Percentiles rank a stretch among this genome's conserved stretches.
phyloP scores from a whole-genome alignment of 2,329 filamentous ascomycete genomes.

The Camptophora hylomeconis region DNA sequence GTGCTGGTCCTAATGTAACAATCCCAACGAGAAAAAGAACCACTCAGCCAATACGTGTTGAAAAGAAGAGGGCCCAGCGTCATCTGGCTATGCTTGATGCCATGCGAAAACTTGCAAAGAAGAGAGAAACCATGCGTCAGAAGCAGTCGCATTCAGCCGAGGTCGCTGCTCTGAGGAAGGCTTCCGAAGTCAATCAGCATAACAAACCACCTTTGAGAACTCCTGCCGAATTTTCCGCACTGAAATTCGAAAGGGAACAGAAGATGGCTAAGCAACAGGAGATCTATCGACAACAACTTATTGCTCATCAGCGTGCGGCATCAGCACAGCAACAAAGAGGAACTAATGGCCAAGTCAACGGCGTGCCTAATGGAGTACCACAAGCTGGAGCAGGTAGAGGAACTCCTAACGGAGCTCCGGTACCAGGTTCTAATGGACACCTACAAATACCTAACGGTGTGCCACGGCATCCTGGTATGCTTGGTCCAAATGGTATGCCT shows the following conservation, averaged over 20 bases:
- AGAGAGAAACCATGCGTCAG: slow-evolving; percentile 69
- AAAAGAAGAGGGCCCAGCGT: slow-evolving; percentile 72
- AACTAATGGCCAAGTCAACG: slow-evolving; percentile 29
- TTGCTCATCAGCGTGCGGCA: slow-evolving; percentile 40
- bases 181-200: slow-evolving; percentile 51
- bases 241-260: slow-evolving; percentile 79
- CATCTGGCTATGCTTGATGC: slow-evolving; percentile 82
- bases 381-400: slow-evolving; percentile 10
- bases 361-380: slow-evolving; percentile 35
- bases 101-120: slow-evolving; percentile 91
- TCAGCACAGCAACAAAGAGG: slow-evolving; percentile 31
- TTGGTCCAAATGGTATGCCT: slow-evolving; percentile 28
- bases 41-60: slow-evolving; percentile 65
- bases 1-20: slow-evolving; percentile 39
- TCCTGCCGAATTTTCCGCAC: slow-evolving; percentile 77
- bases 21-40: slow-evolving; percentile 54
- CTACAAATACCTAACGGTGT: slow-evolving; percentile 23
- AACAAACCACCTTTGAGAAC: slow-evolving; percentile 52
- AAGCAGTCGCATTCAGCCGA: slow-evolving; percentile 75
- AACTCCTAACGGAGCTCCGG: slow-evolving; percentile 7
- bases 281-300: slow-evolving; percentile 51
- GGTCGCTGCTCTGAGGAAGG: slow-evolving; percentile 69
- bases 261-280: slow-evolving; percentile 44
- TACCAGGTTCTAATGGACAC: slow-evolving; percentile 22
- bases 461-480: slow-evolving; percentile 26